Percentiles rank a stretch among this genome's conserved stretches.
Conservation (phyloP, 208 protist species). For the Trichomonas tenax region DNA sequence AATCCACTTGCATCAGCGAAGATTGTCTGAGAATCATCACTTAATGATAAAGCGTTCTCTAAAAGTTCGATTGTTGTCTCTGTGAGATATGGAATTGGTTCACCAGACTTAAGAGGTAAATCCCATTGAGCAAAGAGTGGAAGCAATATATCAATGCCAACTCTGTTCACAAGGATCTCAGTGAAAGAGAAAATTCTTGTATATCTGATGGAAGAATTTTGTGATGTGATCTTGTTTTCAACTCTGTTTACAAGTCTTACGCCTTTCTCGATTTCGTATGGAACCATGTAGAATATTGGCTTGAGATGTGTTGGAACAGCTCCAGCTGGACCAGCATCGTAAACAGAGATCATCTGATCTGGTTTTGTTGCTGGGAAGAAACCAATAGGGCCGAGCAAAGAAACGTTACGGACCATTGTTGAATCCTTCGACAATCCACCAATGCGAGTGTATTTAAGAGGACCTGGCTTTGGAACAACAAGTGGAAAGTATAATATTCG, state of each 20-base stretch:
- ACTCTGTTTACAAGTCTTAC: neutral
- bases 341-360: neutral
- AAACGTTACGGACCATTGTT: neutral
- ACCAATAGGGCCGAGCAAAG: neutral
- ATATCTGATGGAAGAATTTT: neutral
- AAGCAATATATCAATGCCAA: neutral
- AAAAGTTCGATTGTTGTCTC: neutral
- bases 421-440: neutral
- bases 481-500: neutral
- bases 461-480: neutral
- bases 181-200: neutral
- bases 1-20: neutral
- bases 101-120: neutral
- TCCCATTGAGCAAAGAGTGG: neutral
- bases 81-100: neutral
- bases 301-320: neutral
- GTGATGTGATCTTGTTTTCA: neutral
- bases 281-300: neutral
- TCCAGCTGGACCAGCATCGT: neutral
- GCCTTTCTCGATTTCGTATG: neutral
- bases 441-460: neutral
- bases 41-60: neutral
- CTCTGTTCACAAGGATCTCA: neutral
- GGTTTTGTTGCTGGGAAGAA: neutral
- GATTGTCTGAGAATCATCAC: neutral